Base-by-base conservation (phyloP, 2,329 filamentous ascomycete genomes). In the Talaromyces sp. region DNA sequence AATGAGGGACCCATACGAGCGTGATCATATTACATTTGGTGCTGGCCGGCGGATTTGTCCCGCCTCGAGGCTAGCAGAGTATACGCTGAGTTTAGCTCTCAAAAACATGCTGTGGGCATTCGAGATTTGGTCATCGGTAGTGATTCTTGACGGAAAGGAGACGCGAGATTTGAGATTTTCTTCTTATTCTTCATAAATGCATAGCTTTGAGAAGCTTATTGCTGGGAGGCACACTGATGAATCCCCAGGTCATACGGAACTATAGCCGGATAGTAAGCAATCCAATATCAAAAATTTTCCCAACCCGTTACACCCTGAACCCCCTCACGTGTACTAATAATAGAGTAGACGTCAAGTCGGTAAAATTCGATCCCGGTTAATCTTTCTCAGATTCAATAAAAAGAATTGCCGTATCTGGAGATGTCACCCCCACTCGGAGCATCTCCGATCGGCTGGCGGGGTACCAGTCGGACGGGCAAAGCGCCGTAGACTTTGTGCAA, bases 81-180 rank as follows among this genome's bases (percentile, higher is more conserved):
- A 81, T 0, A 83, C 79, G 0, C 75, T 85, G 14, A 83, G 81
- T 65, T 72, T 84, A 7, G 76, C 70, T 12, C 78, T 83, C 34
- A 74, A 81, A 4, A 75, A 80, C 3, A 73, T 84, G 27, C 68
- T 83, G 33, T 84, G 82, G 80, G 78, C 76, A 0, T 83, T 81
- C 65, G 67, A 80, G 52, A 73, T 81, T n/a, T 52, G 63, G 42
- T 68, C 72, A 14, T 36, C 53, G 14, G n/a, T 56, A 10, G 31
- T 10, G 27, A 30, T 51, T 34, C 42, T 50, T n/a, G 44, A 51
- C 23, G 53, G 44, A 14, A 18, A 14, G 9, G 54, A 56, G 33
- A 56, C 8, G 18, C 18, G 7, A 47, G n/a, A 47, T 6, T 4
- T 47, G 44, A 47, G 18, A 27, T 47, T 4, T 4, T 14, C 10